Percentiles rank a stretch among this genome's conserved stretches.
Evolutionary conservation across 2,329 filamentous ascomycete species (phyloP).

Genomic region (Pestalotiopsis sp.): DNA sequence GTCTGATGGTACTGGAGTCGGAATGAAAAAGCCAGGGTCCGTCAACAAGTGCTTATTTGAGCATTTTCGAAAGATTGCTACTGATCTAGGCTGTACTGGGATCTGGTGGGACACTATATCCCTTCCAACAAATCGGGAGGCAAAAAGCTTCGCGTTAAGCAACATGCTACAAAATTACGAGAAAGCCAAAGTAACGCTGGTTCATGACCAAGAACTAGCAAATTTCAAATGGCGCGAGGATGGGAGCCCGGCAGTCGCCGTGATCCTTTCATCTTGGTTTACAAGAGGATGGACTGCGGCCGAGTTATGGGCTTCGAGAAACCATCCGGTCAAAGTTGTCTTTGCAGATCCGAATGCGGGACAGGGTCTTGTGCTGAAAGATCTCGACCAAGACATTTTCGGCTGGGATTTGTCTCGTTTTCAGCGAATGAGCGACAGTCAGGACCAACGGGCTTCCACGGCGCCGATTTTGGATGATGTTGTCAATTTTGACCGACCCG

Average conservation of each 20-base stretch:
- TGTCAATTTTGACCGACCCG: neutral
- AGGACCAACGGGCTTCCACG: neutral
- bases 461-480: neutral
- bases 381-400: neutral
- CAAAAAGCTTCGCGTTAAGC: neutral
- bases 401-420: neutral
- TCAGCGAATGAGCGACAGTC: neutral
- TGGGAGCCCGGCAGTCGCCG: neutral
- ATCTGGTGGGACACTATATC: neutral
- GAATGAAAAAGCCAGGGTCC: neutral
- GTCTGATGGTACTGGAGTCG: constrained; percentile 15
- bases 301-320: neutral
- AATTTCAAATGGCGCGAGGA: neutral
- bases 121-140: neutral
- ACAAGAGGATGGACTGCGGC: neutral
- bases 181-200: neutral
- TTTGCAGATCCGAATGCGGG: neutral
- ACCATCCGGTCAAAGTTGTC: neutral
- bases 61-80: neutral
- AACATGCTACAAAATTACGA: neutral
- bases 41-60: neutral
- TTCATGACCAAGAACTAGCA: neutral
- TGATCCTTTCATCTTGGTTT: neutral
- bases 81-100: neutral
- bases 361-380: neutral